Base-by-base conservation (phyloP, 768 basidiomycete genomes). In the Coprinopsis strossmayeri region DNA sequence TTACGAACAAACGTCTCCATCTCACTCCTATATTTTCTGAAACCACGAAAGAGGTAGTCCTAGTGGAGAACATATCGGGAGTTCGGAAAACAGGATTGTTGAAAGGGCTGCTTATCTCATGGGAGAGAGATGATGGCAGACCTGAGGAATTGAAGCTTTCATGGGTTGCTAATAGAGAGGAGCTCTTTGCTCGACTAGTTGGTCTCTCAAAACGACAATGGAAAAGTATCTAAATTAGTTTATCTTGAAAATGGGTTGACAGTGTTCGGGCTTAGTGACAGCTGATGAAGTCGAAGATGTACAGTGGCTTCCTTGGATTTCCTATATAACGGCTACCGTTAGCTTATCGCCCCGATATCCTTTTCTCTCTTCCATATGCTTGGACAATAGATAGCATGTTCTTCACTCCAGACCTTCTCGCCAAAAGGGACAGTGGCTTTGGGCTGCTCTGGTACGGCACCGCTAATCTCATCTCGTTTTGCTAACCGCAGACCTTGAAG, bases 381-480 rank as follows among this genome's bases (percentile, higher is more conserved):
- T 15, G 30, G 7, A 15, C 17, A 27, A 27, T 7, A 12, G 41
- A 35, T 21, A n/a, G 17, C 15, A 91, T 95, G 91, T 95, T 95
- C 71, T 95, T 91, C 64, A 79, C 88, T 35, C 72, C 84, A 5
- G 91, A 93, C 44, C 66, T 94, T 3, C 70, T 95, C 21, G 79
- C 85, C 17, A 82, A 78, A 57, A 73, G 91, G 51, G 90, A 94
- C 57, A 90, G 84, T 55, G 89, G 91, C 12, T 92, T 89, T 58
- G 92, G 91, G 49, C 77, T 92, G n/a, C 71, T 91, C 17, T 92
- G 90, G 90, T 89, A 50, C 21, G 24, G 44, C 12, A 21, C 3
- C 17, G 11, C 11, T 1, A n/a, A 21, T 15, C n/a, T 20, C 30
- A n/a, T 11, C 35, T 20, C 17, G 10, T 25, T 26, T n/a, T 10